Evolutionary conservation across 768 basidiomycete genomes (phyloP).

Genomic region (Mycena belliarum): DNA sequence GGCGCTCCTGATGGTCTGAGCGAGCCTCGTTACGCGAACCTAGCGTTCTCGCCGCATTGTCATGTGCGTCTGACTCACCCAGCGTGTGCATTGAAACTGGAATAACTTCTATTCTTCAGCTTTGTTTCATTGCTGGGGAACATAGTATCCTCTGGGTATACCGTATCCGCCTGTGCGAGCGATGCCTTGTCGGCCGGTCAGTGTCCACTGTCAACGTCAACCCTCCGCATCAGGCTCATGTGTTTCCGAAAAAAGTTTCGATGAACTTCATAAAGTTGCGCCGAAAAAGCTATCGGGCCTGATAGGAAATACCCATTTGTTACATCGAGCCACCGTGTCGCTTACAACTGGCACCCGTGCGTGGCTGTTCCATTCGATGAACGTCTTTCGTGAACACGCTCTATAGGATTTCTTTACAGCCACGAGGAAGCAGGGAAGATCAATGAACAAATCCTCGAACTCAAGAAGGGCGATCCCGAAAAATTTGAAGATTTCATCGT

Average conservation of each 20-base stretch:
- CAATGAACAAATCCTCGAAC: conserved; percentile 1
- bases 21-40: conserved; percentile 30
- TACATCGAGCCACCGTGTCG: neutral
- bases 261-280: conserved; percentile 8
- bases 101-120: neutral
- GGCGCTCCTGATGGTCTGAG: conserved; percentile 27
- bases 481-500: conserved; percentile 6
- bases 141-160: conserved; percentile 22
- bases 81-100: neutral
- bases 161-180: conserved; percentile 17
- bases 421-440: conserved; percentile 16
- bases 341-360: neutral
- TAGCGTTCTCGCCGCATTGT: conserved; percentile 29
- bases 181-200: conserved; percentile 19
- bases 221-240: neutral
- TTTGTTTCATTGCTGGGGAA: conserved; percentile 16
- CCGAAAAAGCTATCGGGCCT: conserved; percentile 2
- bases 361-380: neutral
- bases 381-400: neutral
- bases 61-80: conserved; percentile 23
- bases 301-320: neutral
- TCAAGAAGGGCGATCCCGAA: conserved; percentile 9
- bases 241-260: neutral
- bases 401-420: conserved; percentile 3
- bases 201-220: neutral